Conservation (phyloP, 257 asterid species). For the Solanum habrochaites region DNA sequence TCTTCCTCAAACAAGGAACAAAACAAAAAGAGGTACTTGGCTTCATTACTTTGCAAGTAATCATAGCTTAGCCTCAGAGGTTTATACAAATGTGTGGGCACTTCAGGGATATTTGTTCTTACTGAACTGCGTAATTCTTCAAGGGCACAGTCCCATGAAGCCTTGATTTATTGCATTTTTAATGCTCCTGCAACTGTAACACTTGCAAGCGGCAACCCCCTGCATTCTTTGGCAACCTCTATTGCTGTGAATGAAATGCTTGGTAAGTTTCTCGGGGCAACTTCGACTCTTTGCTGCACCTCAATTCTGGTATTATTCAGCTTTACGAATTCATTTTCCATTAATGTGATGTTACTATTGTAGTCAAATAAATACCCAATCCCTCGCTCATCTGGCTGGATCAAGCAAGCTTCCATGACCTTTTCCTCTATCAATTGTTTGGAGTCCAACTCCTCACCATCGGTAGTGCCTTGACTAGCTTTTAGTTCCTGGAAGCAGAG, state of each 20-base stretch:
- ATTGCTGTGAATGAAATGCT: not conserved
- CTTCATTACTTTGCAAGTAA: not conserved
- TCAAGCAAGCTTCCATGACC: too few relatives aligned
- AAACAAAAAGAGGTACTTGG: not conserved
- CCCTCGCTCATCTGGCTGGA: too few relatives aligned
- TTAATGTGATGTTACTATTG: too few relatives aligned
- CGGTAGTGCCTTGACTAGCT: too few relatives aligned
- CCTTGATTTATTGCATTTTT: not conserved
- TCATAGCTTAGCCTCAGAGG: constrained; percentile 1
- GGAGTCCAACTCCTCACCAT: too few relatives aligned
- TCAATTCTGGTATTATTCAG: too few relatives aligned
- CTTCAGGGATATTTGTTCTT: not conserved
- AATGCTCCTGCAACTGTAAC: not conserved
- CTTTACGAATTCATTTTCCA: too few relatives aligned
- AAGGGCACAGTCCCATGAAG: not conserved
- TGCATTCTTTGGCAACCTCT: too few relatives aligned
- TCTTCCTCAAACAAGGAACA: constrained; percentile 2
- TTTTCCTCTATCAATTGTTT: too few relatives aligned
- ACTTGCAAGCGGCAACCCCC: not conserved
- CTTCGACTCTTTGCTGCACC: not conserved
- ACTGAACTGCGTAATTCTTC: not conserved
- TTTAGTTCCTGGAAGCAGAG: too few relatives aligned
- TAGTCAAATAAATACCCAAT: too few relatives aligned
- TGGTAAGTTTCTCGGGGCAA: not conserved
- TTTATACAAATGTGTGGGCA: not conserved